phyloP scores from a whole-genome alignment of 2,329 filamentous ascomycete genomes.

The Claviceps pazoutovae region DNA sequence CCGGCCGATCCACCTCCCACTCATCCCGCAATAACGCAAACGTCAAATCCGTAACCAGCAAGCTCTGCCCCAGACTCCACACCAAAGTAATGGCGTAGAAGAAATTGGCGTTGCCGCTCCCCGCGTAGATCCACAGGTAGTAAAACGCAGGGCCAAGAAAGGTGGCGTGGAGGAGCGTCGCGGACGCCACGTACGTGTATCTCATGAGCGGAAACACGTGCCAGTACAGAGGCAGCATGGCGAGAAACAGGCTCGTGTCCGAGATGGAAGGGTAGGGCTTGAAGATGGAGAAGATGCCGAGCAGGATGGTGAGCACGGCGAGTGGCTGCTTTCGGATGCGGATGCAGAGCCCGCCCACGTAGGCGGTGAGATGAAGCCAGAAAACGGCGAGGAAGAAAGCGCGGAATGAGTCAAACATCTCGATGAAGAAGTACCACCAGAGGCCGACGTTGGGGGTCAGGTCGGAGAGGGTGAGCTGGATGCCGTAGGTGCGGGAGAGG shows the following conservation, averaged over 20 bases:
- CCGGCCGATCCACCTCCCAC: conserved; percentile 82
- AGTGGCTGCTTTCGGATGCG: conserved; percentile 75
- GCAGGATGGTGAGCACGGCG: conserved; percentile 68
- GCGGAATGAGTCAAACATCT: conserved; percentile 98
- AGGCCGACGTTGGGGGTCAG: conserved; percentile 88
- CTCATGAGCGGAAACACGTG: conserved; percentile 89
- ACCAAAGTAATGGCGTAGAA: conserved; percentile 99
- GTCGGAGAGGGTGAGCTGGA: conserved; percentile 80
- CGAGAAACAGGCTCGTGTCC: conserved; percentile 76
- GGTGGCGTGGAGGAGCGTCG: conserved; percentile 73
- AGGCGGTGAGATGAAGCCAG: conserved; percentile 86
- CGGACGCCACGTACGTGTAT: conserved; percentile 76
- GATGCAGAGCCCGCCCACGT: conserved; percentile 74
- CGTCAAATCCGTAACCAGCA: conserved; percentile 75
- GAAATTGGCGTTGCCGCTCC: conserved; percentile 96
- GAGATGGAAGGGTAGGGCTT: conserved; percentile 93
- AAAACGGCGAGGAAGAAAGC: conserved; percentile 96
- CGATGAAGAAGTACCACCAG: conserved; percentile 99
- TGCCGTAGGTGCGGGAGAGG: conserved; percentile 76
- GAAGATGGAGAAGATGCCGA: conserved; percentile 88
- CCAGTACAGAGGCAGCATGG: conserved; percentile 70
- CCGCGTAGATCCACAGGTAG: conserved; percentile 94
- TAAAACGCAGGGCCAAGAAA: conserved; percentile 92
- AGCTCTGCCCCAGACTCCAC: conserved; percentile 80
- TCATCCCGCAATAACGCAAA: conserved; percentile 87